Conservation (phyloP, 106 monocot genomes). For the Acanthochlamys bracteata region DNA sequence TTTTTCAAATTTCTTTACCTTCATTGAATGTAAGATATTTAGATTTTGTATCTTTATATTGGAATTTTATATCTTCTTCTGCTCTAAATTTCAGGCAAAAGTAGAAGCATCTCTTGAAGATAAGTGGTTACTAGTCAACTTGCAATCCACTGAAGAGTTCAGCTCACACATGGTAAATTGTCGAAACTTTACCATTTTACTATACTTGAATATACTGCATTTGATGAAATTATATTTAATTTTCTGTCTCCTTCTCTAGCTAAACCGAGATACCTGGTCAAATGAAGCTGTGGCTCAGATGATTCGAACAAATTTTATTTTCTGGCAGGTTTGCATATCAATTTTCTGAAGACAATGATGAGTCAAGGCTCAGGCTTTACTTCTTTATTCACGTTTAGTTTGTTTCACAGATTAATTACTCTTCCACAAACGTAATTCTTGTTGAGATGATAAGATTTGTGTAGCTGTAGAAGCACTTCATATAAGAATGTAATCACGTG, state of each 20-base stretch:
- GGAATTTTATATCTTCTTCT: neutral
- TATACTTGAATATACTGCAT: slow-evolving; percentile 1
- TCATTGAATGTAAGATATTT: neutral
- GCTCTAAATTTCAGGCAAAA: slow-evolving; percentile 49
- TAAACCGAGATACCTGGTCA: slow-evolving; percentile 91
- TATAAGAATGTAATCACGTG: neutral
- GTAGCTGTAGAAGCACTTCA: neutral
- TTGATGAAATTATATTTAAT: neutral
- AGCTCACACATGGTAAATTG: slow-evolving; percentile 82
- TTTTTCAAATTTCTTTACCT: too few species aligned
- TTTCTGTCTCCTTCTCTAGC: slow-evolving; percentile 31
- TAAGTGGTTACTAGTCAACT: slow-evolving; percentile 85
- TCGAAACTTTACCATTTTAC: neutral
- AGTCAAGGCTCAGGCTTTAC: neutral
- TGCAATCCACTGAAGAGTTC: slow-evolving; percentile 89
- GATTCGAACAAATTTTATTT: slow-evolving; percentile 84
- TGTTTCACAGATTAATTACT: too few species aligned
- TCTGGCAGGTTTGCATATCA: slow-evolving; percentile 78
- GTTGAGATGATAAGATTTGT: too few species aligned
- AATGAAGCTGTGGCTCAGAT: slow-evolving; percentile 88
- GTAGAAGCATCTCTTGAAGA: slow-evolving; percentile 65
- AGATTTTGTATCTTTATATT: too few species aligned
- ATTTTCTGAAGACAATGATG: neutral
- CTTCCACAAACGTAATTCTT: too few species aligned
- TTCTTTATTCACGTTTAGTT: neutral